These are phyloP conservation scores for Helotiales sp. DNA, from an alignment of 2,329 filamentous ascomycete species.

Conservation along the genomic window DNA sequence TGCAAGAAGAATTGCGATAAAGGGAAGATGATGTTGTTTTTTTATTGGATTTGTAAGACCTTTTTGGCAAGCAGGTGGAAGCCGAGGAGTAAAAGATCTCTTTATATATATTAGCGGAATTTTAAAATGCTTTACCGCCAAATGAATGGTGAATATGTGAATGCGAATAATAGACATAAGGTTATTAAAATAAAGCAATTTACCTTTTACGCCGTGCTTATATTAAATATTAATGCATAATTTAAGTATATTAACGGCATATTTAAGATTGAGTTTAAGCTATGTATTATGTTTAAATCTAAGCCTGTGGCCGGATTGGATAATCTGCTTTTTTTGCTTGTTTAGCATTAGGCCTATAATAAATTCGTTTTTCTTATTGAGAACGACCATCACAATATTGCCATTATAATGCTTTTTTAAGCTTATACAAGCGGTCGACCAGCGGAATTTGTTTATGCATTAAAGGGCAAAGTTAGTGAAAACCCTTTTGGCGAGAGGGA, in stretches of 20 bases:
- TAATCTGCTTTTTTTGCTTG: conserved; percentile 33
- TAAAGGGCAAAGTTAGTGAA: conserved; percentile 33
- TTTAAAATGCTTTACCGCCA: too few species aligned
- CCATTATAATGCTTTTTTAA: conserved; percentile 38
- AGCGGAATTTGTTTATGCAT: conserved; percentile 38
- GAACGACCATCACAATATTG: conserved; percentile 34
- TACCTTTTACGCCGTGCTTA: conserved; percentile 9
- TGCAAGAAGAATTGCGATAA: conserved; percentile 31
- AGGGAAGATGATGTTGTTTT: conserved; percentile 38
- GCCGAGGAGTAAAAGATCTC: neutral
- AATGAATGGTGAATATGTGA: conserved; percentile 22
- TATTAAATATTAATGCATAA: conserved; percentile 21
- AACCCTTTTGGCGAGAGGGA: conserved; percentile 34
- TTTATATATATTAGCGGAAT: neutral
- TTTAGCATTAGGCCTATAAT: too few species aligned
- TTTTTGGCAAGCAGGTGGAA: conserved; percentile 25
- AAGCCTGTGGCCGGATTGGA: conserved; percentile 34
- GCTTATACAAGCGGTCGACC: conserved; percentile 34
- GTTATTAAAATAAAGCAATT: conserved; percentile 26
- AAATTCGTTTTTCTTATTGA: conserved; percentile 34
- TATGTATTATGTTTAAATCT: conserved; percentile 27
- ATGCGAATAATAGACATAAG: conserved; percentile 26
- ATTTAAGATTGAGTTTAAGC: conserved; percentile 25
- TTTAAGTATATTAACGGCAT: conserved; percentile 27
- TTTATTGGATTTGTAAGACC: conserved; percentile 35